Conservation (phyloP, 257 asterid genomes). For the Cordia subcordata region DNA sequence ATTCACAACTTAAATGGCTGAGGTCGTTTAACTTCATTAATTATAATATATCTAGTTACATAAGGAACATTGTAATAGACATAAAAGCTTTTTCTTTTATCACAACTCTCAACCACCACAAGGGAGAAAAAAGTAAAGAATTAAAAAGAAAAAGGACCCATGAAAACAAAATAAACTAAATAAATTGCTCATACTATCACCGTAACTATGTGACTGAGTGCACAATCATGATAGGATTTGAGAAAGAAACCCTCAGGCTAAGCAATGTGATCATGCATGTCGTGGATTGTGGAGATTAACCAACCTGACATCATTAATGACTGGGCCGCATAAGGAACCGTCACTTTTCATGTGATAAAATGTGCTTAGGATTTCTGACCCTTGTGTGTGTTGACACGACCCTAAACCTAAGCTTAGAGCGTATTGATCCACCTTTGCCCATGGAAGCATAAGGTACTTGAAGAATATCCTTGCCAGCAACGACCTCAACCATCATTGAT, state of each 20-base stretch:
- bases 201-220: background rate
- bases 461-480: slow-evolving; percentile 3
- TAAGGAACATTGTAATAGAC: too few species aligned
- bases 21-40: too few species aligned
- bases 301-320: slow-evolving; percentile 6
- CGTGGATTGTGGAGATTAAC: background rate
- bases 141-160: background rate
- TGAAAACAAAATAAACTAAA: too few species aligned
- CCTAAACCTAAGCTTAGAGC: background rate
- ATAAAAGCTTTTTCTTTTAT: too few species aligned
- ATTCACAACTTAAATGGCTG: too few species aligned
- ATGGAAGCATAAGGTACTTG: slow-evolving; percentile 1
- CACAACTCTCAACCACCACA: background rate
- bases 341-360: slow-evolving; percentile 12
- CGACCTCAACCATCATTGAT: slow-evolving; percentile 3
- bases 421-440: slow-evolving; percentile 4
- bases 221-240: background rate
- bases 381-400: slow-evolving; percentile 3
- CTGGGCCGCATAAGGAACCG: slow-evolving; percentile 7
- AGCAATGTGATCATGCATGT: background rate
- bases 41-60: too few species aligned
- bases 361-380: slow-evolving; percentile 2
- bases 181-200: background rate
- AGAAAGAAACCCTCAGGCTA: too few species aligned
- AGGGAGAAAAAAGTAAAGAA: too few species aligned